Percentiles rank a stretch among this genome's conserved stretches.
Evolutionary conservation across 768 basidiomycete species (phyloP).

Genomic region (Pholiota conissans): DNA sequence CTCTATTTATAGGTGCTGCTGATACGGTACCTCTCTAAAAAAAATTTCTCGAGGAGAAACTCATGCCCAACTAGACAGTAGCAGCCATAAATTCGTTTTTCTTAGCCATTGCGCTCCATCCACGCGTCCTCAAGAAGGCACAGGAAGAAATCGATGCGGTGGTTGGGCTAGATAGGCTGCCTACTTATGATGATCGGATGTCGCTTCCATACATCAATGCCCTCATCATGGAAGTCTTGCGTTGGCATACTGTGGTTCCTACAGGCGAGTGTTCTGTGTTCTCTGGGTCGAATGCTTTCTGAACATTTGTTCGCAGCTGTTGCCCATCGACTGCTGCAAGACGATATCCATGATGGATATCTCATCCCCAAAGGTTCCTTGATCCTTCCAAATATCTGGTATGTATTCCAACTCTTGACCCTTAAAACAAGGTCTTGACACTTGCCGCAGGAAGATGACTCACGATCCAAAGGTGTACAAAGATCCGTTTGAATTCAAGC

Average conservation of each 20-base stretch:
- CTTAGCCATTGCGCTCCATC: slow-evolving; percentile 59
- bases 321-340: slow-evolving; percentile 57
- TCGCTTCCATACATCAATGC: slow-evolving; percentile 62
- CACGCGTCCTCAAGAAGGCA: slow-evolving; percentile 56
- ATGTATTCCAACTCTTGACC: slow-evolving; percentile 5
- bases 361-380: slow-evolving; percentile 60
- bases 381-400: slow-evolving; percentile 55
- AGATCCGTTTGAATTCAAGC: slow-evolving; percentile 56
- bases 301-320: slow-evolving; percentile 33
- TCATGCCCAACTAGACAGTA: slow-evolving; percentile 46
- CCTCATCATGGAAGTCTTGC: slow-evolving; percentile 56
- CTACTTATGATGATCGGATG: slow-evolving; percentile 57
- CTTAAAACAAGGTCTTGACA: slow-evolving; percentile 5
- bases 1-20: slow-evolving; percentile 44
- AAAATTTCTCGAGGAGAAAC: not conserved
- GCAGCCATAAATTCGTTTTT: slow-evolving; percentile 62
- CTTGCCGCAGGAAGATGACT: slow-evolving; percentile 41
- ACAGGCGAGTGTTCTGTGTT: slow-evolving; percentile 29
- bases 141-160: slow-evolving; percentile 63
- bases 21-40: slow-evolving; percentile 41
- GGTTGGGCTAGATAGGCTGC: slow-evolving; percentile 59
- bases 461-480: slow-evolving; percentile 56
- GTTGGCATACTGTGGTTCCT: slow-evolving; percentile 49
- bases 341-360: slow-evolving; percentile 63
- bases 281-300: slow-evolving; percentile 6